phyloP scores from a whole-genome alignment of 1,139 yeast genomes.

The Pichia sp. region DNA sequence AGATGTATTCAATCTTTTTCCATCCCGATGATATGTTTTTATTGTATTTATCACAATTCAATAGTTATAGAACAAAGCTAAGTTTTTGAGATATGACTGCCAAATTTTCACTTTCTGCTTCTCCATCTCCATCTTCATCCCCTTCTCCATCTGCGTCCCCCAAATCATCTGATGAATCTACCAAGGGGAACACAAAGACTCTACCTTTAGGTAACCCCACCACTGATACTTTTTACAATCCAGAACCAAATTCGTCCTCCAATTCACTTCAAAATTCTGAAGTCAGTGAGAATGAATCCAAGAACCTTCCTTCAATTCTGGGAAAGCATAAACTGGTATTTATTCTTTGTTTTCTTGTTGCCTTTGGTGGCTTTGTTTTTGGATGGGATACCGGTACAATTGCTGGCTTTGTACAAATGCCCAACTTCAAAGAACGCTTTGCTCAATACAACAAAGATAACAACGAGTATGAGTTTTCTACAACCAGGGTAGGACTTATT shows the following conservation, averaged over 20 bases:
- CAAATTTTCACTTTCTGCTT: too few relatives aligned
- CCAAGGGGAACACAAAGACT: not conserved
- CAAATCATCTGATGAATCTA: not conserved
- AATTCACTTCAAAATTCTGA: not conserved
- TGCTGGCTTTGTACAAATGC: conserved; percentile 68
- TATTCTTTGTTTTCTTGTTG: conserved; percentile 16
- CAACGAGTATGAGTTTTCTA: conserved; percentile 25
- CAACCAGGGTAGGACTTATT: conserved; percentile 49
- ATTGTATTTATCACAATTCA: too few relatives aligned
- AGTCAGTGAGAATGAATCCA: not conserved
- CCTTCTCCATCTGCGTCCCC: not conserved
- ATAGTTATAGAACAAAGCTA: too few relatives aligned
- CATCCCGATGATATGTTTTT: too few relatives aligned
- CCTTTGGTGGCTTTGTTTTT: conserved; percentile 63
- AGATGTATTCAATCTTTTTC: too few relatives aligned
- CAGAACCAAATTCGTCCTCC: not conserved
- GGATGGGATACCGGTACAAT: conserved; percentile 79
- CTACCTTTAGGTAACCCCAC: not conserved
- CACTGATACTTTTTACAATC: not conserved
- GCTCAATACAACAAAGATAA: conserved; percentile 37
- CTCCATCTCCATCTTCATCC: too few relatives aligned
- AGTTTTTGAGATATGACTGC: too few relatives aligned
- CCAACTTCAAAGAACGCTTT: conserved; percentile 48
- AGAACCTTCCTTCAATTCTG: not conserved
- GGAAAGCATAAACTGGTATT: conserved; percentile 7